A percentile compares a stretch with the other conserved stretches of the same genome.
Evolutionary conservation across 805 yeast species (phyloP).

Genomic region (Saccharomycopsis schoenii): DNA sequence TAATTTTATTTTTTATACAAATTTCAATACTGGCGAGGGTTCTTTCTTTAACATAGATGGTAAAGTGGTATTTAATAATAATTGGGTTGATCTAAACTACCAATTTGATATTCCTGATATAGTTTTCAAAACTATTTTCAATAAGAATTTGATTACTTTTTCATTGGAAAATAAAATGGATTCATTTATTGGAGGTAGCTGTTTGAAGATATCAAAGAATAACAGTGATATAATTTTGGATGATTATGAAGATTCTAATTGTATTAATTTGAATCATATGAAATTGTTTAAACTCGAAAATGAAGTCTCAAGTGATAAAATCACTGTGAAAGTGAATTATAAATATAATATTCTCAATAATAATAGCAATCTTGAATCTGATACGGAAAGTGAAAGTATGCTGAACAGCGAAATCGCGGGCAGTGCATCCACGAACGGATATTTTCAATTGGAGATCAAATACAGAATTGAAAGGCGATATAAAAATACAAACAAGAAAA

Average conservation of each 20-base stretch:
- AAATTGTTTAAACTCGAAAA: conserved; percentile 25
- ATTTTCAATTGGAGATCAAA: conserved; percentile 26
- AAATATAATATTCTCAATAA: conserved; percentile 22
- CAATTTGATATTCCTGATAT: conserved; percentile 28
- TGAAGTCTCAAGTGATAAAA: conserved; percentile 20
- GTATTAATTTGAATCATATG: conserved; percentile 18
- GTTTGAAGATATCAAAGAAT: conserved; percentile 25
- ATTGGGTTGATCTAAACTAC: conserved; percentile 31
- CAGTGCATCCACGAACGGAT: conserved; percentile 16
- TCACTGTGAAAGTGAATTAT: conserved; percentile 22
- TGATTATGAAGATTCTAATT: conserved; percentile 11
- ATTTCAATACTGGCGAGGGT: conserved; percentile 34
- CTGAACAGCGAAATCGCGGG: not conserved
- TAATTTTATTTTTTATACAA: conserved; percentile 28
- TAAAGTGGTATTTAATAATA: conserved; percentile 20
- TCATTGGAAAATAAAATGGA: conserved; percentile 23
- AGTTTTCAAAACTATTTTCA: conserved; percentile 11
- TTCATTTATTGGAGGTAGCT: conserved; percentile 29
- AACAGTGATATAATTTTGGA: conserved; percentile 16
- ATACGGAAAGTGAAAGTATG: not conserved
- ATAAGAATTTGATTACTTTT: conserved; percentile 18
- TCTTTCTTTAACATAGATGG: conserved; percentile 26
- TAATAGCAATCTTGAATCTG: not conserved
- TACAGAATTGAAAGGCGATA: conserved; percentile 29
- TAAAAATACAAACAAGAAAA: conserved; percentile 22